phyloP scores from a whole-genome alignment of 2,329 filamentous ascomycete genomes.

The Cercospora canescens region DNA sequence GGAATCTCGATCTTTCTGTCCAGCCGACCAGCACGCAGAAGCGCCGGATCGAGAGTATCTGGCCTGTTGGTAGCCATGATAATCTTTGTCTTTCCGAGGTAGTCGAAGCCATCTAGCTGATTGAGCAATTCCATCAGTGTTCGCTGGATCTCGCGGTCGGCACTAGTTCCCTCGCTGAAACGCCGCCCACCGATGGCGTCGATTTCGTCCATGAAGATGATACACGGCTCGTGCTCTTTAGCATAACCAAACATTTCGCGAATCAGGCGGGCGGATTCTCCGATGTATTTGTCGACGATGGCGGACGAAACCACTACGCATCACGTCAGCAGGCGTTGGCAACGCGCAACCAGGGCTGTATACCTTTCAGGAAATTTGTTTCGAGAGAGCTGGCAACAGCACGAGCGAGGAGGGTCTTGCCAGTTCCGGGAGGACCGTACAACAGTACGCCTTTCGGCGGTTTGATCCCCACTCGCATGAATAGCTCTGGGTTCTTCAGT shows the following conservation, averaged over 20 bases:
- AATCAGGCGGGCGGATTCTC: slow-evolving; percentile 94
- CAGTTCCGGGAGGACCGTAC: slow-evolving; percentile 94
- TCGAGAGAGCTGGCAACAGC: slow-evolving; percentile 95
- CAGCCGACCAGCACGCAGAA: slow-evolving; percentile 87
- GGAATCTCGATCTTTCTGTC: slow-evolving; percentile 99
- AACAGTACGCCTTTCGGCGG: slow-evolving; percentile 95
- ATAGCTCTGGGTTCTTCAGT: slow-evolving; percentile 97
- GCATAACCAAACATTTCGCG: slow-evolving; percentile 99
- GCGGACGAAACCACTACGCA: slow-evolving; percentile 87
- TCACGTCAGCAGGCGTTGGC: slow-evolving; percentile 18
- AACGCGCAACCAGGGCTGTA: neutral
- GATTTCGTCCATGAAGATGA: slow-evolving; percentile 99
- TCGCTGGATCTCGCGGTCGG: slow-evolving; percentile 96
- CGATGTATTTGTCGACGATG: slow-evolving; percentile 99
- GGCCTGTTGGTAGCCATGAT: slow-evolving; percentile 99
- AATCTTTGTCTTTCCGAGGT: slow-evolving; percentile 98
- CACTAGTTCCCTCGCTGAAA: slow-evolving; percentile 96
- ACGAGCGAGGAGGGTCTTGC: slow-evolving; percentile 91
- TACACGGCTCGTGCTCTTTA: slow-evolving; percentile 98
- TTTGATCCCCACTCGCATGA: slow-evolving; percentile 96
- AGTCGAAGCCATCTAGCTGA: slow-evolving; percentile 98
- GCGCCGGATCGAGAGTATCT: slow-evolving; percentile 89
- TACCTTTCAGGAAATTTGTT: slow-evolving; percentile 97
- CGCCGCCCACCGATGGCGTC: slow-evolving; percentile 95
- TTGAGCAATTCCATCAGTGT: slow-evolving; percentile 99